phyloP scores from a whole-genome alignment of 106 monocot genomes.

The Iris macrosiphon region DNA sequence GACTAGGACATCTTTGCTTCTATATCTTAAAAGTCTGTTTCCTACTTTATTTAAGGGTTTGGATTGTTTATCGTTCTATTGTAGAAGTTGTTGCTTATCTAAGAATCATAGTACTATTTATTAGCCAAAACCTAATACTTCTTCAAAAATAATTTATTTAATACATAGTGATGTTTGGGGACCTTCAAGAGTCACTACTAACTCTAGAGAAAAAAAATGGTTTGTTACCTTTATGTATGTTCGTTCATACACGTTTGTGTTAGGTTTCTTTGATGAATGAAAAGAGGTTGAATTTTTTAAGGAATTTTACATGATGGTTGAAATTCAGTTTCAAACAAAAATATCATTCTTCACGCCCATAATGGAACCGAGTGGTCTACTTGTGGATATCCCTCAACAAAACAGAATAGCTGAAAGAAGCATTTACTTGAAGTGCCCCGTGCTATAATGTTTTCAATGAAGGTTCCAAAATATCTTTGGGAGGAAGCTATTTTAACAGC shows the following conservation, averaged over 20 bases:
- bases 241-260: not conserved
- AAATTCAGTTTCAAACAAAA: not conserved
- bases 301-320: not conserved
- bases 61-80: not conserved
- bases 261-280: too few relatives aligned
- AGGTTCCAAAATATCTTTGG: not conserved
- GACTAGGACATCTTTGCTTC: constrained; percentile 2
- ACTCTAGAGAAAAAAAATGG: not conserved
- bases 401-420: not conserved
- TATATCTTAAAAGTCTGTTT: not conserved
- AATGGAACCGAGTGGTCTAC: not conserved
- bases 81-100: not conserved
- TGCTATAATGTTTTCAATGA: not conserved
- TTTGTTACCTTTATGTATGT: not conserved
- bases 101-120: not conserved
- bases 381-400: not conserved
- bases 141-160: not conserved
- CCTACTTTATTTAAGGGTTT: not conserved
- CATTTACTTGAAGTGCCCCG: not conserved
- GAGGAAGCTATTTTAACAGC: not conserved
- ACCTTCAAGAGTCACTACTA: not conserved
- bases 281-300: not conserved
- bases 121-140: not conserved
- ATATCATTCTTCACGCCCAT: not conserved
- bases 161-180: not conserved